Percentiles rank a stretch among this genome's conserved stretches.
Evolutionary conservation across 768 basidiomycete genomes (phyloP).

Genomic region (Suillus hirtellus): DNA sequence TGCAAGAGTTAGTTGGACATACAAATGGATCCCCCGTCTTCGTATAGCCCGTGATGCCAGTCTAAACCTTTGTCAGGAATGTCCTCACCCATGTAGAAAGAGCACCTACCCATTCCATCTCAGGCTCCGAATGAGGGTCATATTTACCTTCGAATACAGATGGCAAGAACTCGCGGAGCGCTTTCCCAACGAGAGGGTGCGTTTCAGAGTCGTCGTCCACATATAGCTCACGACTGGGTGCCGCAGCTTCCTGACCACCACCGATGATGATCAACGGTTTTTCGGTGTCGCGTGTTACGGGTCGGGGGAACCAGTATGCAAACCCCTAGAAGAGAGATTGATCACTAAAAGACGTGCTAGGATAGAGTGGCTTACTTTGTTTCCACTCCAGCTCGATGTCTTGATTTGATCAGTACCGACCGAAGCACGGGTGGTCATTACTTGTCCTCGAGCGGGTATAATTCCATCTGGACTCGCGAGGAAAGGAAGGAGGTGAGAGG

Average conservation of each 20-base stretch:
- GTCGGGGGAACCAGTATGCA: constrained; percentile 87
- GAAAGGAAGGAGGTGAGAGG: constrained; percentile 73
- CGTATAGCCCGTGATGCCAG: constrained; percentile 82
- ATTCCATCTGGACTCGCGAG: constrained; percentile 51
- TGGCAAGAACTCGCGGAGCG: constrained; percentile 62
- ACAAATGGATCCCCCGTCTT: constrained; percentile 65
- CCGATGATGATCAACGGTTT: constrained; percentile 71
- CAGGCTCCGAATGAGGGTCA: constrained; percentile 40
- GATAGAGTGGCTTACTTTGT: constrained; percentile 25
- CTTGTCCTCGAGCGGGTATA: constrained; percentile 73
- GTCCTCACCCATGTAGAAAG: not conserved
- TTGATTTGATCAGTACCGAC: constrained; percentile 42
- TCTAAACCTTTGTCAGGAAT: constrained; percentile 40
- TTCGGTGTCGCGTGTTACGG: constrained; percentile 31
- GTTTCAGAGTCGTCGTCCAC: constrained; percentile 59
- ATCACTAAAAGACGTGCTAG: too few relatives aligned
- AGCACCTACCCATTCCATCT: constrained; percentile 77
- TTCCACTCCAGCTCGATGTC: constrained; percentile 47
- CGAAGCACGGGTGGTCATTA: constrained; percentile 46
- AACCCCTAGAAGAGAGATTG: constrained; percentile 35
- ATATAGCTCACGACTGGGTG: constrained; percentile 48
- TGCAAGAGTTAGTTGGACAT: constrained; percentile 24
- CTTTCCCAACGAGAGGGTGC: constrained; percentile 46
- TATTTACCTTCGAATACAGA: constrained; percentile 55
- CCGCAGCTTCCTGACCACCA: constrained; percentile 55